Evolutionary conservation across 1,284 basidiomycete genomes (phyloP).

Genomic region (Cystobasidium sp.): DNA sequence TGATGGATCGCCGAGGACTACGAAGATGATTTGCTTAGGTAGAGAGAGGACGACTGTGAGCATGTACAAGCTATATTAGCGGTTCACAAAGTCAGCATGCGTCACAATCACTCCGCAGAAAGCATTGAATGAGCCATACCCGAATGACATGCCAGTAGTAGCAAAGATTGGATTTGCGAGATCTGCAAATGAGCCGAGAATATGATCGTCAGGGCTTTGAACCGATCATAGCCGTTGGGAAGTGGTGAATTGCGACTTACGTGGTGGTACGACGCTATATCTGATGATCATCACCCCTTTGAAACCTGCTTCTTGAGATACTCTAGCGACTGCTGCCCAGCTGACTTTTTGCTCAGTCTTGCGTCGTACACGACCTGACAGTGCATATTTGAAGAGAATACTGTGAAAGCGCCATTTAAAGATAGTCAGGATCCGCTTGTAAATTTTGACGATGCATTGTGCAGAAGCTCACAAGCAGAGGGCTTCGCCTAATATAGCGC

Average conservation of each 20-base stretch:
- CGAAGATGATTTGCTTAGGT: constrained; percentile 37
- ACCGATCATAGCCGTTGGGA: background rate
- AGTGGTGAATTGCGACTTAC: background rate
- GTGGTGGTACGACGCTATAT: constrained; percentile 29
- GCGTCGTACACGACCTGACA: constrained; percentile 18
- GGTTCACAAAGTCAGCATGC: background rate
- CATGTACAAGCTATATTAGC: constrained; percentile 17
- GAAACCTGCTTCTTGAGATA: constrained; percentile 33
- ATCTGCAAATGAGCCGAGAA: background rate
- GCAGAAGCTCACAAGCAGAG: constrained; percentile 15
- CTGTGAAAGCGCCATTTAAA: background rate
- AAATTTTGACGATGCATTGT: background rate
- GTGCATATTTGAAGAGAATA: constrained; percentile 36
- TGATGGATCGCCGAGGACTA: constrained; percentile 33
- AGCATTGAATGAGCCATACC: background rate
- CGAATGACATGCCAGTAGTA: constrained; percentile 20
- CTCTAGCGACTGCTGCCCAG: constrained; percentile 31
- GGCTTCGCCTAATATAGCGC: constrained; percentile 29
- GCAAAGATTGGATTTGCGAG: constrained; percentile 38
- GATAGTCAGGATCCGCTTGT: no score
- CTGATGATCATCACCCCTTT: constrained; percentile 41
- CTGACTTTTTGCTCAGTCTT: constrained; percentile 26
- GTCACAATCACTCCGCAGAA: background rate
- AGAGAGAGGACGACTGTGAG: constrained; percentile 37
- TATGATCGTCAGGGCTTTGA: background rate